Conservation (phyloP, 164 flowering plant species). For the Cinnamomum chago region DNA sequence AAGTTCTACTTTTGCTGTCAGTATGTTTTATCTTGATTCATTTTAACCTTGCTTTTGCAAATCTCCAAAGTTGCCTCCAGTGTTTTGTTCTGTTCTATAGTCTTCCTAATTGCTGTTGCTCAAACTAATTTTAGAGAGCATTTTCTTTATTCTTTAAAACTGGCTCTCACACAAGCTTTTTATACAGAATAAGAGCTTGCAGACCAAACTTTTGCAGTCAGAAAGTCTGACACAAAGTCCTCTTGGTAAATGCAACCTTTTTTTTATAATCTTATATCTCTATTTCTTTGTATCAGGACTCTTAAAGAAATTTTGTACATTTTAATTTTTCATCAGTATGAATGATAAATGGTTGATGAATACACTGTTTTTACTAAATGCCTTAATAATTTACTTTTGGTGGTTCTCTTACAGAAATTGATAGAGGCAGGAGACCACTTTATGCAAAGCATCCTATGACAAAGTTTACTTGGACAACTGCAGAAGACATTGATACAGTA, state of each 20-base stretch:
- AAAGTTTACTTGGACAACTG: constrained; percentile 83
- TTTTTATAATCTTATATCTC: background rate
- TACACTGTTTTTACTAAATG: background rate
- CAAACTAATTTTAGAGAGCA: background rate
- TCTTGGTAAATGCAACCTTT: constrained; percentile 40
- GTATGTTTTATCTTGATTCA: background rate
- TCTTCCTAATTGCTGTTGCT: background rate
- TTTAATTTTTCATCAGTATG: background rate
- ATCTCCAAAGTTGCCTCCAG: background rate
- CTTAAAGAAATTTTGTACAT: background rate
- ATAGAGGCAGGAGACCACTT: constrained; percentile 70
- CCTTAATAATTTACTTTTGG: background rate
- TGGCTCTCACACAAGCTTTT: constrained; percentile 5
- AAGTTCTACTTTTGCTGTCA: background rate
- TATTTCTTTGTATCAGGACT: background rate
- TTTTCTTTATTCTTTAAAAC: background rate
- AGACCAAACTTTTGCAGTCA: constrained; percentile 54
- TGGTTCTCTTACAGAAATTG: constrained; percentile 49
- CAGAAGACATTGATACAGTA: constrained; percentile 86
- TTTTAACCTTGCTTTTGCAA: background rate
- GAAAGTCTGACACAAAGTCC: constrained; percentile 39
- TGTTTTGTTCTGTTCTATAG: constrained; percentile 1
- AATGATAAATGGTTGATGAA: background rate
- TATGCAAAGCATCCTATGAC: constrained; percentile 91
- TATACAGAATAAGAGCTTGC: constrained; percentile 66